A percentile compares a stretch with the other conserved stretches of the same genome.
phyloP scores from a whole-genome alignment of 2,329 filamentous ascomycete genomes.

The Neofusicoccum umdonicola region DNA sequence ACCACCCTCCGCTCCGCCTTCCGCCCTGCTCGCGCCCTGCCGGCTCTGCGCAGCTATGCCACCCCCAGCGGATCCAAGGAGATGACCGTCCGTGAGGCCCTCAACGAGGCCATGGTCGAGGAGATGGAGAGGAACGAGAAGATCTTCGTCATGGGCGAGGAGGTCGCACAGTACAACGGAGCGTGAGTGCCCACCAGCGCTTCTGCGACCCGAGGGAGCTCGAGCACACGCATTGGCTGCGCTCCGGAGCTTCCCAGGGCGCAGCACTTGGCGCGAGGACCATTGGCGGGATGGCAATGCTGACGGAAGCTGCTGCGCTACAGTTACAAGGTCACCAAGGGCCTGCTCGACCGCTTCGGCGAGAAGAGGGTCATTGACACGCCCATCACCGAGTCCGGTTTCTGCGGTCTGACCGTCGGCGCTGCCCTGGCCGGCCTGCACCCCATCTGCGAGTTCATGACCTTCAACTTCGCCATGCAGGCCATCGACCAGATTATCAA shows the following conservation, averaged over 20 bases:
- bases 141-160: conserved; percentile 94
- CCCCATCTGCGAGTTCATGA: conserved; percentile 99
- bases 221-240: neutral
- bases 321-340: conserved; percentile 98
- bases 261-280: neutral
- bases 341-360: conserved; percentile 92
- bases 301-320: conserved; percentile 33
- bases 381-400: conserved; percentile 96
- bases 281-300: conserved; percentile 22
- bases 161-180: conserved; percentile 99
- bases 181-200: conserved; percentile 54
- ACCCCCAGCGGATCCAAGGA: conserved; percentile 70
- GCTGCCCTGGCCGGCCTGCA: conserved; percentile 91
- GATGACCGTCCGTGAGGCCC: conserved; percentile 92
- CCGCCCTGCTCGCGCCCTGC: conserved; percentile 49
- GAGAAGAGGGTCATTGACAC: conserved; percentile 97
- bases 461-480: conserved; percentile 99
- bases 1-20: conserved; percentile 53
- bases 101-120: conserved; percentile 97
- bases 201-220: neutral
- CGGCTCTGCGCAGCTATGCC: conserved; percentile 56
- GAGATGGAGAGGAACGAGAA: conserved; percentile 93
- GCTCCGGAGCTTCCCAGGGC: neutral
- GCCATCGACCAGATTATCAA: conserved; percentile 99
- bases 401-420: conserved; percentile 89